These are phyloP conservation scores for Ligustrum vulgare DNA, from an alignment of 257 asterid species.

Conservation along the genomic window DNA sequence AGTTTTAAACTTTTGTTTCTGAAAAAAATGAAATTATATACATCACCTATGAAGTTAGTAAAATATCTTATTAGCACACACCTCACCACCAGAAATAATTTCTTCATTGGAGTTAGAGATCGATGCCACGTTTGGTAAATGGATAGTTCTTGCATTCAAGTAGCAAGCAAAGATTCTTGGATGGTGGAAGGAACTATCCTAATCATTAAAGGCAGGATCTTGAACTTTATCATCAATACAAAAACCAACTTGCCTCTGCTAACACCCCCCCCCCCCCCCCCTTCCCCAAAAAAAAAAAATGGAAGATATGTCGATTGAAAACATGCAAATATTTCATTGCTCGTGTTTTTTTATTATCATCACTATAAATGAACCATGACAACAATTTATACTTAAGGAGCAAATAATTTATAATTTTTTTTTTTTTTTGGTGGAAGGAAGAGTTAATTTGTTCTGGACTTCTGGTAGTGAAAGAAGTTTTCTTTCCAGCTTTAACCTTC, in stretches of 20 bases:
- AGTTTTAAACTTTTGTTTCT: too few relatives aligned
- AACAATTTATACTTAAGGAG: too few relatives aligned
- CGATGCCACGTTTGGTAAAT: constrained; percentile 32
- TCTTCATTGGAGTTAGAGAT: constrained; percentile 52
- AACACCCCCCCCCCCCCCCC: too few relatives aligned
- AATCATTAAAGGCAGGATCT: constrained; percentile 51
- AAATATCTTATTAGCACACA: constrained; percentile 26
- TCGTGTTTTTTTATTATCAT: too few relatives aligned
- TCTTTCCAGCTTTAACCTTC: too few relatives aligned
- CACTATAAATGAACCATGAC: too few relatives aligned
- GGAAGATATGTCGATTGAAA: constrained; percentile 22
- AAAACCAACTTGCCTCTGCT: constrained; percentile 40
- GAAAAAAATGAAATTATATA: too few relatives aligned
- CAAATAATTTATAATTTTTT: too few relatives aligned
- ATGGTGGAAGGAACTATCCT: constrained; percentile 27
- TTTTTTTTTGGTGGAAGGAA: too few relatives aligned
- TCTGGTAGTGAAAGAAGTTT: too few relatives aligned
- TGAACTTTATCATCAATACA: constrained; percentile 62
- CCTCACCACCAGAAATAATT: constrained; percentile 55
- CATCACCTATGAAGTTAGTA: constrained; percentile 3
- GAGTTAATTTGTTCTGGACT: too few relatives aligned
- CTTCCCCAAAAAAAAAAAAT: constrained; percentile 33
- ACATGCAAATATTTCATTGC: constrained; percentile 4
- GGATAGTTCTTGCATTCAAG: constrained; percentile 27
- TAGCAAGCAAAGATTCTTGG: constrained; percentile 29